A percentile compares a stretch with the other conserved stretches of the same genome.
phyloP scores from a whole-genome alignment of 1,284 basidiomycete species.

The Ganoderma multipileum region DNA sequence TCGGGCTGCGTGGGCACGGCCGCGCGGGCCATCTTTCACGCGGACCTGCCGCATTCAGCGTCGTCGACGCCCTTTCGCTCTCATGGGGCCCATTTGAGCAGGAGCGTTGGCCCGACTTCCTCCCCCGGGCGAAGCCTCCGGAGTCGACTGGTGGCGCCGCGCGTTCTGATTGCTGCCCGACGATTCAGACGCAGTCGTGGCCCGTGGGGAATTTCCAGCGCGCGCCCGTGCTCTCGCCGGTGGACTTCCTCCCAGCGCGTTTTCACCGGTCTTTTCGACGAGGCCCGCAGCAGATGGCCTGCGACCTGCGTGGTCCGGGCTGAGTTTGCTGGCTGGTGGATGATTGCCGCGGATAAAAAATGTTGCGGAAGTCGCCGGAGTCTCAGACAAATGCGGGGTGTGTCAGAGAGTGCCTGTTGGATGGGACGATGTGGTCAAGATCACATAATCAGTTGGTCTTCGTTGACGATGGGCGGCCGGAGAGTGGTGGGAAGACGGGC shows the following conservation, averaged over 20 bases:
- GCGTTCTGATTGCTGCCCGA: slow-evolving; percentile 30
- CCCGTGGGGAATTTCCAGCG: slow-evolving; percentile 3
- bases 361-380: neutral
- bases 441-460: slow-evolving; percentile 6
- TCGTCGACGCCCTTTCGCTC: slow-evolving; percentile 9
- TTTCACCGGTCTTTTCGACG: neutral
- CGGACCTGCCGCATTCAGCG: slow-evolving; percentile 2
- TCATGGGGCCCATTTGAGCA: slow-evolving; percentile 11
- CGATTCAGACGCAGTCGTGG: neutral
- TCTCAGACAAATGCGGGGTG: neutral
- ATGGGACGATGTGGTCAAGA: slow-evolving; percentile 1
- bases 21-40: neutral
- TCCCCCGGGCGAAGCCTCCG: slow-evolving; percentile 20
- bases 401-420: slow-evolving; percentile 5
- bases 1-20: neutral
- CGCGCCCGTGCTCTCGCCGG: slow-evolving; percentile 4
- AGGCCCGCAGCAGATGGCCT: neutral
- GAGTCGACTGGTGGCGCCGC: slow-evolving; percentile 32
- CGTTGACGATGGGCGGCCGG: neutral
- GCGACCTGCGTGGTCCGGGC: too few species aligned
- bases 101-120: neutral
- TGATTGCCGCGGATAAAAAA: slow-evolving; percentile 1
- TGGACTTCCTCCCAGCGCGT: neutral
- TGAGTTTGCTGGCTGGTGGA: neutral
- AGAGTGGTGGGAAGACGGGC: neutral